Conservation (phyloP, 148 eudicot species). For the Rhododendron vialii region DNA sequence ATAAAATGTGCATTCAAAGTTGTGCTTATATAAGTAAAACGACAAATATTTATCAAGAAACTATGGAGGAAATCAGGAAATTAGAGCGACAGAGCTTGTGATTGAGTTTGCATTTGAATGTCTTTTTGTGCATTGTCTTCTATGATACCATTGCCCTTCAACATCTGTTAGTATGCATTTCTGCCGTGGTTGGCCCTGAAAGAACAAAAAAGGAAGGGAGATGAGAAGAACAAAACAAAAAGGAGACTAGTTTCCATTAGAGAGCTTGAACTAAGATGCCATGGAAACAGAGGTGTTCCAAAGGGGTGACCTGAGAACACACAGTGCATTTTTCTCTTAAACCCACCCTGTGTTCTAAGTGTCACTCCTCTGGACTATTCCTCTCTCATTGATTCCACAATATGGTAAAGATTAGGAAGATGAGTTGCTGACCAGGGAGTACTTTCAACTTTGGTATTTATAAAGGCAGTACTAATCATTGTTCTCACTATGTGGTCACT, state of each 20-base stretch:
- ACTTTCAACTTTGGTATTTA: background rate
- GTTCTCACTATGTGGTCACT: background rate
- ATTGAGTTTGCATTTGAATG: background rate
- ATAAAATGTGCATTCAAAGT: background rate
- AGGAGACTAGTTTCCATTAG: too few relatives aligned
- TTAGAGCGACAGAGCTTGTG: background rate
- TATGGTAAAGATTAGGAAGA: background rate
- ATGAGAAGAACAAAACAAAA: background rate
- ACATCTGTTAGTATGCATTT: background rate
- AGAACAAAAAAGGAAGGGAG: background rate
- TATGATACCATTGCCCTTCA: background rate
- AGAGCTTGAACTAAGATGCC: too few relatives aligned
- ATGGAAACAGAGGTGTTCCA: background rate
- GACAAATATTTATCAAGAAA: background rate
- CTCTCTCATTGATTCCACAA: background rate
- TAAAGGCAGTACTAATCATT: background rate
- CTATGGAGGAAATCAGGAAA: background rate
- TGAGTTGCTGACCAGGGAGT: background rate
- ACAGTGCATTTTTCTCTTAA: background rate
- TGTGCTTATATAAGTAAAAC: background rate
- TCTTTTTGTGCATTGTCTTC: background rate
- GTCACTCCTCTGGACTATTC: background rate
- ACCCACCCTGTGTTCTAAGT: background rate
- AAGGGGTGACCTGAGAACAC: slow-evolving; percentile 16
- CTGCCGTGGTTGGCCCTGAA: background rate